Evolutionary conservation across 345 rosid genomes (phyloP).

Genomic region (Brassica cretica): DNA sequence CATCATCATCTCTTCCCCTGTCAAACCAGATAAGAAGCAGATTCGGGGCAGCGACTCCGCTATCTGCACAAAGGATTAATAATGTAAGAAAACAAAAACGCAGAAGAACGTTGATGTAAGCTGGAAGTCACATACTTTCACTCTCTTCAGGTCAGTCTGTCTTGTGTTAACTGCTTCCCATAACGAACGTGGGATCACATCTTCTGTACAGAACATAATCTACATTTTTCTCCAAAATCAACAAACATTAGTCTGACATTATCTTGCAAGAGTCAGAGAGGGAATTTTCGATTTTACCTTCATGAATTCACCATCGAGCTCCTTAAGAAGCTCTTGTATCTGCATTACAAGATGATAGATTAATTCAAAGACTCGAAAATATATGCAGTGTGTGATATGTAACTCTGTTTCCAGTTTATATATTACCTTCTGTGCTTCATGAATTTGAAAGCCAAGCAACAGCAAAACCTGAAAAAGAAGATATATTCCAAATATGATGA

Average conservation of each 20-base stretch:
- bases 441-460: slow-evolving; percentile 64
- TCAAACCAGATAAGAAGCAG: slow-evolving; percentile 84
- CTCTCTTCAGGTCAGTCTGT: slow-evolving; percentile 58
- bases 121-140: slow-evolving; percentile 50
- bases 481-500: not conserved
- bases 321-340: slow-evolving; percentile 68
- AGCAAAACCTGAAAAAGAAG: slow-evolving; percentile 60
- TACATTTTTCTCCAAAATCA: slow-evolving; percentile 12
- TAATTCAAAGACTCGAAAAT: slow-evolving; percentile 4
- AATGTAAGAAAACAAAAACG: slow-evolving; percentile 20
- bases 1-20: slow-evolving; percentile 96
- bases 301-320: slow-evolving; percentile 81
- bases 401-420: not conserved
- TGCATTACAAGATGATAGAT: slow-evolving; percentile 36
- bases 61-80: slow-evolving; percentile 39
- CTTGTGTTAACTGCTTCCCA: slow-evolving; percentile 77
- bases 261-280: slow-evolving; percentile 12
- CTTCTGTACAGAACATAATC: slow-evolving; percentile 73
- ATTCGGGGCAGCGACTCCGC: slow-evolving; percentile 70
- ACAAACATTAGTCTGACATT: slow-evolving; percentile 5
- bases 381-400: not conserved
- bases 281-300: slow-evolving; percentile 47
- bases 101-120: not conserved
- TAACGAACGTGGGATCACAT: slow-evolving; percentile 65
- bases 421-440: slow-evolving; percentile 64